Evolutionary conservation across 2,329 filamentous ascomycete genomes (phyloP), one percentile per base, ranked within the genome.

Genomic region (Pleurostoma richardsiae): DNA sequence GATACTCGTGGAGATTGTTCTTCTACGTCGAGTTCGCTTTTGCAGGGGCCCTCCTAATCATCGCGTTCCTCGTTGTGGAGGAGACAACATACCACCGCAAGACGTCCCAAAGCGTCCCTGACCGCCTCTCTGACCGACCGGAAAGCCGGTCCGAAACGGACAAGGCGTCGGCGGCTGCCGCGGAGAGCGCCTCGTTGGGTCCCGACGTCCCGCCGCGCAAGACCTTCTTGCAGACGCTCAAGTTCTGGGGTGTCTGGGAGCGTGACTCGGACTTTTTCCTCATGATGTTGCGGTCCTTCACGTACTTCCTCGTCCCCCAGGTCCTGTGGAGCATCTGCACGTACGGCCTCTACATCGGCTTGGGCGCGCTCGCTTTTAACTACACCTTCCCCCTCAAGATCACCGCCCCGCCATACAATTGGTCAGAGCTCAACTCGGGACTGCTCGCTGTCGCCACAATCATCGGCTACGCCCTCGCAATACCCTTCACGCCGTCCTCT

Each of bases 1-100:
- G 76, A 7, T 74, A 78, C 54, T 79, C 77, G 5, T 83, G 79
- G 78, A 67, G 74, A 11, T 70, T 82, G 0, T 83, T 77, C 64
- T 83, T 82, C 66, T 82, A 81, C 56, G 78, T 82, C 45, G 72
- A 76, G 50, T 70, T 79, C 42, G 79, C 77, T 3, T 82, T 83
- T 41, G 59, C 49, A 27, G 50, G 40, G 0, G 59, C 57, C 4
- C 52, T 65, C 6, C 42, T 64, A 5, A 46, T 63, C n/a, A 41
- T 59, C 4, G 55, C 58, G 36, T 63, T 65, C 43, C 56, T 65
- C 40, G 52, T 62, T n/a, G 61, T 64, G 33, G 62, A 65, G 48
- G 62, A 65, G 53, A 59, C 61, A 6, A 54, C 54, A 4, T 64
- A 62, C 53, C 49, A 59, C 43, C 57, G 61, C 40, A 43, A 46